phyloP scores from a whole-genome alignment of 1,139 yeast genomes.

The Kodamaea arcana region DNA sequence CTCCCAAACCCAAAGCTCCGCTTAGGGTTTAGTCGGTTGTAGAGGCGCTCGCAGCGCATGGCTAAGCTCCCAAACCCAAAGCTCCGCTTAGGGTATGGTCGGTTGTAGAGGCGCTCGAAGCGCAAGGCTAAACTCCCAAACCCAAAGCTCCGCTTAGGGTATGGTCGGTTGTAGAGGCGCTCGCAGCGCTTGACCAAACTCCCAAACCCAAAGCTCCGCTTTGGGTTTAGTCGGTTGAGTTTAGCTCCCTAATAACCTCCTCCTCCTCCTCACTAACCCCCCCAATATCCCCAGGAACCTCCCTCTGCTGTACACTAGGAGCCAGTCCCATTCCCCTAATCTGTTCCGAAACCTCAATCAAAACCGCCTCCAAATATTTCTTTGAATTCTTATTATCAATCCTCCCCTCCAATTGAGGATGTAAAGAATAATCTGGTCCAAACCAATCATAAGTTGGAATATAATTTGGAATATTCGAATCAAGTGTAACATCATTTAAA shows the following conservation, averaged over 20 bases:
- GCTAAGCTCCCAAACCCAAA: no score
- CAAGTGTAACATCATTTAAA: conserved; percentile 72
- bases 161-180: no score
- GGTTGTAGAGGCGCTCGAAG: no score
- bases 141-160: no score
- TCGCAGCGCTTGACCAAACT: no score
- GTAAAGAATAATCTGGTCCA: conserved; percentile 87
- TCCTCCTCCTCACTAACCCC: conserved; percentile 65
- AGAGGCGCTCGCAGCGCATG: no score
- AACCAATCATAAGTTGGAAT: conserved; percentile 85
- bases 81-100: no score
- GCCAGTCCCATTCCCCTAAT: conserved; percentile 82
- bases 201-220: no score
- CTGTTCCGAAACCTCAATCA: conserved; percentile 75
- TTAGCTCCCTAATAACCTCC: conserved; percentile 45
- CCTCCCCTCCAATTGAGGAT: conserved; percentile 85
- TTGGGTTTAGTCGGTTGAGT: no score
- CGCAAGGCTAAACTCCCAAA: no score
- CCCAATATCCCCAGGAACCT: conserved; percentile 79
- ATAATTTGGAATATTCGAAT: conserved; percentile 69
- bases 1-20: no score
- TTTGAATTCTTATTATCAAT: conserved; percentile 85
- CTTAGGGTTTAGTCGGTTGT: no score
- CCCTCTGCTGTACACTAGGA: conserved; percentile 91
- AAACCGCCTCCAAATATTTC: conserved; percentile 77